These are phyloP conservation scores for Albugo candida DNA, from an alignment of 352 stramenopile genomes.

Conservation along the genomic window DNA sequence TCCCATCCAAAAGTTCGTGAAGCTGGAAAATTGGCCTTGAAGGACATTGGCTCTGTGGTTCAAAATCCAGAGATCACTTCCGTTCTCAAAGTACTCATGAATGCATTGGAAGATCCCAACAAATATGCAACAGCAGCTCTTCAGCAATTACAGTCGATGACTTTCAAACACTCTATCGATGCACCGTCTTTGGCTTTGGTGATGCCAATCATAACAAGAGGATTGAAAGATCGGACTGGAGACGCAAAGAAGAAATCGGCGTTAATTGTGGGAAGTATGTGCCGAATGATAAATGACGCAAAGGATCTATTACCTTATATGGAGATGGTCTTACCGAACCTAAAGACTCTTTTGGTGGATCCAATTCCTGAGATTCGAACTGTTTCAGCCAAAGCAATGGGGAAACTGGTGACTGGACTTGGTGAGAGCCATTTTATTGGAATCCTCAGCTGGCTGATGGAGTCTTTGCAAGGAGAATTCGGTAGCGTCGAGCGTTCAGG, in stretches of 20 bases:
- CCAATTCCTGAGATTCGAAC: conserved; percentile 89
- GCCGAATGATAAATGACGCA: conserved; percentile 95
- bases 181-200: conserved; percentile 97
- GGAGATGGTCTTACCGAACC: conserved; percentile 87
- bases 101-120: conserved; percentile 90
- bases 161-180: conserved; percentile 99
- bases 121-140: conserved; percentile 85
- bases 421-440: conserved; percentile 91
- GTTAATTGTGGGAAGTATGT: conserved; percentile 99
- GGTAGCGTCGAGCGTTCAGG: conserved; percentile 95
- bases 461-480: conserved; percentile 87
- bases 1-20: conserved; percentile 97
- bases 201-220: conserved; percentile 96
- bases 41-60: conserved; percentile 96
- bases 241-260: conserved; percentile 97
- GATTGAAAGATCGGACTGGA: conserved; percentile 90
- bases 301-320: conserved; percentile 98
- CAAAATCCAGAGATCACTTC: conserved; percentile 97
- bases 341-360: conserved; percentile 88
- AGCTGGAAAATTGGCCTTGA: conserved; percentile 87
- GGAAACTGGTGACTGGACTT: conserved; percentile 88
- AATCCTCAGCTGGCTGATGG: conserved; percentile 93
- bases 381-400: conserved; percentile 89
- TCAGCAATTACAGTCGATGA: conserved; percentile 93
- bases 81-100: conserved; percentile 85